Conservation (phyloP, 1,284 basidiomycete species). For the Spongispora temasekensis region DNA sequence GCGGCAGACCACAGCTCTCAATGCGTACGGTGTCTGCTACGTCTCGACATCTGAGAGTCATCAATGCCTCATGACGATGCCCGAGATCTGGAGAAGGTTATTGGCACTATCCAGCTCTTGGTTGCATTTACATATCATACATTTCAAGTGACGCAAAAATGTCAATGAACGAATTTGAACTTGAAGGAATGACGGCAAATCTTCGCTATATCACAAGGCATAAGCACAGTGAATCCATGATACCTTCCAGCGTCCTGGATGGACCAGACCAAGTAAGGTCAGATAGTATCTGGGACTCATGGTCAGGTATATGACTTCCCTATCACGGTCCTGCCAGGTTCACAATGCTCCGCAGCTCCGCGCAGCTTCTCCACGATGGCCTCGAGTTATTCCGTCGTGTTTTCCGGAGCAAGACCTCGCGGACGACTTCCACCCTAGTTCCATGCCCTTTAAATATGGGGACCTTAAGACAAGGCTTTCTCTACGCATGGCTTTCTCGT, state of each 20-base stretch:
- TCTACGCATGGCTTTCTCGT: slow-evolving; percentile 41
- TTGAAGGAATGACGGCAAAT: too few species aligned
- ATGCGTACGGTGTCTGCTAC: too few species aligned
- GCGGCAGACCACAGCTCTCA: too few species aligned
- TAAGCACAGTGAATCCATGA: background rate
- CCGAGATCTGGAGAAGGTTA: too few species aligned
- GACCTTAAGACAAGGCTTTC: slow-evolving; percentile 33
- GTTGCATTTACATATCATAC: too few species aligned
- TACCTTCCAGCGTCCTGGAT: background rate
- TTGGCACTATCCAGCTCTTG: too few species aligned
- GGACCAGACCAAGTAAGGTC: slow-evolving; percentile 10
- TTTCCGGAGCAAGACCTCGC: slow-evolving; percentile 22
- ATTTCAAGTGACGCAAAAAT: too few species aligned
- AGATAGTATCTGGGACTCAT: slow-evolving; percentile 4
- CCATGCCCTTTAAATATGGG: slow-evolving; percentile 32
- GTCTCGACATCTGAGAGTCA: too few species aligned
- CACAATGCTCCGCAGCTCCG: slow-evolving; percentile 26
- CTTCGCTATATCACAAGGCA: too few species aligned
- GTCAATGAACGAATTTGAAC: too few species aligned
- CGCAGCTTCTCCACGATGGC: slow-evolving; percentile 22
- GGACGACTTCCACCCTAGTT: slow-evolving; percentile 16
- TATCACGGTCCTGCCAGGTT: slow-evolving; percentile 16
- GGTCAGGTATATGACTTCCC: slow-evolving; percentile 13
- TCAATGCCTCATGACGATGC: too few species aligned
- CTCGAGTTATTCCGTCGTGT: slow-evolving; percentile 21